These are phyloP conservation scores for Colletotrichum chlorophyti DNA, from an alignment of 2,329 filamentous ascomycete species.

Conservation along the genomic window DNA sequence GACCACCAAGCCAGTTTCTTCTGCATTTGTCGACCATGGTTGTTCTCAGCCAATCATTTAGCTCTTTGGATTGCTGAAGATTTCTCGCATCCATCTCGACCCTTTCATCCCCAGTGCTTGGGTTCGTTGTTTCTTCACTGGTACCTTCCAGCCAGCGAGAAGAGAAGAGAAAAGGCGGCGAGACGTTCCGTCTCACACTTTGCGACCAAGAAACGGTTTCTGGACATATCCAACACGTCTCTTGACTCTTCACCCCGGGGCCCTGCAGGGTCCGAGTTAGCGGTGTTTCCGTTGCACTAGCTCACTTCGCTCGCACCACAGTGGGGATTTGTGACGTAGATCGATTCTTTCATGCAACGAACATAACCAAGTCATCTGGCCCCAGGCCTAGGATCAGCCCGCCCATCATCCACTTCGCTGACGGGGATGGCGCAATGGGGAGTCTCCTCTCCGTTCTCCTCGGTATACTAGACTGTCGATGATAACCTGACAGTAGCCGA, in stretches of 20 bases:
- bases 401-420: not conserved
- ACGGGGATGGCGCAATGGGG: constrained; percentile 8
- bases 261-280: constrained; percentile 26
- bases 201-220: constrained; percentile 10
- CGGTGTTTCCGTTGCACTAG: constrained; percentile 20
- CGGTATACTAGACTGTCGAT: too few relatives aligned
- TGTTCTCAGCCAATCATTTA: too few relatives aligned
- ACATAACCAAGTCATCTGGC: constrained; percentile 4
- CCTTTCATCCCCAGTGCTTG: not conserved
- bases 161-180: too few relatives aligned
- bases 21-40: too few relatives aligned
- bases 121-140: constrained; percentile 5
- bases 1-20: too few relatives aligned
- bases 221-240: too few relatives aligned
- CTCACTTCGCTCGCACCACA: not conserved
- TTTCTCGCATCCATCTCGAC: too few relatives aligned
- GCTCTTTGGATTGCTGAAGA: too few relatives aligned
- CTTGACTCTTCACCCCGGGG: constrained; percentile 1
- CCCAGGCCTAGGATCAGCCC: not conserved
- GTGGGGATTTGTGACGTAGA: constrained; percentile 27
- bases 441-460: not conserved
- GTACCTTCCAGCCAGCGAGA: not conserved
- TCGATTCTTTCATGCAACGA: constrained; percentile 21
- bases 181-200: constrained; percentile 15
- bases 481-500: not conserved